phyloP scores from a whole-genome alignment of 225 moss, liverwort and hornwort species.

The Polytrichum commune region DNA sequence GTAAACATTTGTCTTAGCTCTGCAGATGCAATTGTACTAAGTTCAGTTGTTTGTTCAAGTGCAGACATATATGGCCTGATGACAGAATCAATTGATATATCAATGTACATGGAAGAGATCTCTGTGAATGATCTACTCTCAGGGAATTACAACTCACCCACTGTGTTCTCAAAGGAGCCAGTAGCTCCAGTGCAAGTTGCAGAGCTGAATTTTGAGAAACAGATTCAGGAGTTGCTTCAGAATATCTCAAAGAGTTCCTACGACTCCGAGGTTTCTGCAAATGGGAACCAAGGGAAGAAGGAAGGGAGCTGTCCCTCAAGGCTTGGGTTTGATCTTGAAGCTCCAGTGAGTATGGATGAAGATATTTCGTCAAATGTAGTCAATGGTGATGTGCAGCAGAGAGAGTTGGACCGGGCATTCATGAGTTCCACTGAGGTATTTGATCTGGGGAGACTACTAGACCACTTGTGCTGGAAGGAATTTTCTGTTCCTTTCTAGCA shows the following conservation, averaged over 20 bases:
- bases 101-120: constrained; percentile 38
- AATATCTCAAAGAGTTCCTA: constrained; percentile 23
- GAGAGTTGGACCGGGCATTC: neutral
- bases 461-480: too few species aligned
- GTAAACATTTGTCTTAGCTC: too few species aligned
- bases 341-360: constrained; percentile 27
- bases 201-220: constrained; percentile 26
- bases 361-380: constrained; percentile 14
- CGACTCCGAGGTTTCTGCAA: constrained; percentile 4
- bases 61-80: constrained; percentile 51
- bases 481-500: too few species aligned
- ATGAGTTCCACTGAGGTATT: constrained; percentile 1
- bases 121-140: constrained; percentile 39
- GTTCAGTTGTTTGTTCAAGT: constrained; percentile 1
- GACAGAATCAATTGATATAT: constrained; percentile 33
- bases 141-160: constrained; percentile 29
- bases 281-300: constrained; percentile 10
- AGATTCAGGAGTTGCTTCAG: constrained; percentile 22
- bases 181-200: constrained; percentile 18
- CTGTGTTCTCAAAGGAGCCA: constrained; percentile 31
- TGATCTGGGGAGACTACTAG: neutral
- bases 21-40: too few species aligned
- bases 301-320: constrained; percentile 14
- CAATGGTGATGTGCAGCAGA: constrained; percentile 1
- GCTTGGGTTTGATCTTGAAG: constrained; percentile 36